A percentile compares a stretch with the other conserved stretches of the same genome.
phyloP scores from a whole-genome alignment of 345 rosid genomes.

The Carallia pectinifolia region DNA sequence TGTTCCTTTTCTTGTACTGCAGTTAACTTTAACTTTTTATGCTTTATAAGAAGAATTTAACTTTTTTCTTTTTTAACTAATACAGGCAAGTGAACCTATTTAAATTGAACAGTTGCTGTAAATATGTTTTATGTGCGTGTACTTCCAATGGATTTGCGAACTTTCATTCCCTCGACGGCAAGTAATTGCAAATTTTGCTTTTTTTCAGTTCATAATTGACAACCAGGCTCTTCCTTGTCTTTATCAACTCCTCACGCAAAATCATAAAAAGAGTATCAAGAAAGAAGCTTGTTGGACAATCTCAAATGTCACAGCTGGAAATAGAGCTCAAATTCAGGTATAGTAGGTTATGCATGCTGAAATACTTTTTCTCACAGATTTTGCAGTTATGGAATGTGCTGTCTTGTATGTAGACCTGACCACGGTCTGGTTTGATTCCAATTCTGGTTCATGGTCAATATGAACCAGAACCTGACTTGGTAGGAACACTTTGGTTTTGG shows the following conservation, averaged over 20 bases:
- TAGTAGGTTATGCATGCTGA: not conserved
- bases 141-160: not conserved
- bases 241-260: slow-evolving; percentile 29
- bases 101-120: not conserved
- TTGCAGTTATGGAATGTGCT: not conserved
- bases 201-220: slow-evolving; percentile 28
- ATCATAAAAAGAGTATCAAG: slow-evolving; percentile 26
- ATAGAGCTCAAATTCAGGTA: slow-evolving; percentile 33
- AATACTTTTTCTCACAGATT: not conserved
- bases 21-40: not conserved
- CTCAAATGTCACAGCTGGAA: slow-evolving; percentile 37
- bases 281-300: slow-evolving; percentile 36
- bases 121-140: not conserved
- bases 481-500: no score
- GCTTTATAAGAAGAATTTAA: not conserved
- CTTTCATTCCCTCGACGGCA: not conserved
- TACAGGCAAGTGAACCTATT: not conserved
- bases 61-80: not conserved
- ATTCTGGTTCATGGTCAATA: no score
- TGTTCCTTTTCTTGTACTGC: not conserved
- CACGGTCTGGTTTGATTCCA: no score
- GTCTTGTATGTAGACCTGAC: no score
- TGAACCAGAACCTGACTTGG: no score
- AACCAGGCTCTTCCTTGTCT: slow-evolving; percentile 30
- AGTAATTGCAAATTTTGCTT: not conserved